phyloP scores from a whole-genome alignment of 805 yeast genomes.

The Lipomyces oligophaga region DNA sequence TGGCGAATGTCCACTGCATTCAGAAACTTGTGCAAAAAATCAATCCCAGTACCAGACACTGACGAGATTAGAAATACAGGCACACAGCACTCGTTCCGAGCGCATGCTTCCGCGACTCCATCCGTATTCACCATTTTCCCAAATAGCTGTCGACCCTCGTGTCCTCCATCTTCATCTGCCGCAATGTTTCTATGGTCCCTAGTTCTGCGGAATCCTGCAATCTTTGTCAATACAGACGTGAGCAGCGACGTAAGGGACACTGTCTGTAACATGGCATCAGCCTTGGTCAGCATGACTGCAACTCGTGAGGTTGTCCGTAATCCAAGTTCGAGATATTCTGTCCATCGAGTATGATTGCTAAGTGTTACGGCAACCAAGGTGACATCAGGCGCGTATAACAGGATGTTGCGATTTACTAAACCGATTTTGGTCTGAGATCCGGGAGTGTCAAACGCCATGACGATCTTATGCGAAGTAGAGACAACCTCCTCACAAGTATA shows the following conservation, averaged over 20 bases:
- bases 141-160: slow-evolving; percentile 4
- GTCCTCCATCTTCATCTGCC: neutral
- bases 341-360: slow-evolving; percentile 13
- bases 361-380: slow-evolving; percentile 15
- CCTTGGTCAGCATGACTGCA: slow-evolving; percentile 22
- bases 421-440: slow-evolving; percentile 18
- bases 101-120: slow-evolving; percentile 18
- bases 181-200: neutral
- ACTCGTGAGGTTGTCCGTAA: slow-evolving; percentile 15
- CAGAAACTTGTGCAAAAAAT: slow-evolving; percentile 18
- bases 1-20: slow-evolving; percentile 5
- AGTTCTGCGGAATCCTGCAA: slow-evolving; percentile 8
- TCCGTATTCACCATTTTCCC: slow-evolving; percentile 26
- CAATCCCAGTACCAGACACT: slow-evolving; percentile 21
- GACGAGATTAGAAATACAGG: slow-evolving; percentile 27
- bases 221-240: slow-evolving; percentile 10
- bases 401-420: slow-evolving; percentile 15
- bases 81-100: slow-evolving; percentile 13
- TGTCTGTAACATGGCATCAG: slow-evolving; percentile 15
- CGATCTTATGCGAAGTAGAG: slow-evolving; percentile 17
- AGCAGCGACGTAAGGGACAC: slow-evolving; percentile 15
- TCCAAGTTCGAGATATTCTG: slow-evolving; percentile 19
- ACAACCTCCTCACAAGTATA: slow-evolving; percentile 24
- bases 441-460: slow-evolving; percentile 27
- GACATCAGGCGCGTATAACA: slow-evolving; percentile 22